Evolutionary conservation across 2,329 filamentous ascomycete genomes (phyloP).

Genomic region (Aspergillus glaucus): DNA sequence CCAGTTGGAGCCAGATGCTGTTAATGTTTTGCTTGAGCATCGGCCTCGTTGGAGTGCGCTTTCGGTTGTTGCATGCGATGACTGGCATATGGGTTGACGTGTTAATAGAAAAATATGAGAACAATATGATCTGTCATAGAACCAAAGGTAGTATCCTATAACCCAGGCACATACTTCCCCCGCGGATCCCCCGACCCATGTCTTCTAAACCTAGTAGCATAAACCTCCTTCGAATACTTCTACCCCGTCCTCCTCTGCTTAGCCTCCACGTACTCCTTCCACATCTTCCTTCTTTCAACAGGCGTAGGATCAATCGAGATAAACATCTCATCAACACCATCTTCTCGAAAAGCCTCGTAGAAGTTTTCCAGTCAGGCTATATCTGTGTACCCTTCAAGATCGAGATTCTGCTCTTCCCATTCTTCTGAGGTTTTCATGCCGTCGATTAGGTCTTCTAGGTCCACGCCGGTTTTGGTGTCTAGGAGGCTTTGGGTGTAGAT

Average conservation of each 20-base stretch:
- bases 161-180: not conserved
- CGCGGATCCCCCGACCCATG: not conserved
- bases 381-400: not conserved
- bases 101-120: too few species aligned
- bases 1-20: too few species aligned
- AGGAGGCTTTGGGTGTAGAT: slow-evolving; percentile 14
- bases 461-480: slow-evolving; percentile 9
- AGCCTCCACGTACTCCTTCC: not conserved
- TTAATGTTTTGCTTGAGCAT: too few species aligned
- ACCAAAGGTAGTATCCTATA: not conserved
- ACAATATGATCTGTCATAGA: too few species aligned
- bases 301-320: not conserved
- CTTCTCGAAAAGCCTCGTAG: not conserved
- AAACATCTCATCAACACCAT: not conserved
- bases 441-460: slow-evolving; percentile 16
- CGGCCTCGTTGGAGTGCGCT: too few species aligned
- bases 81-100: too few species aligned
- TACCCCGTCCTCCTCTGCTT: not conserved
- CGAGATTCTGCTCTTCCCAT: slow-evolving; percentile 13
- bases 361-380: not conserved
- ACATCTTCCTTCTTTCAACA: not conserved
- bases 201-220: not conserved
- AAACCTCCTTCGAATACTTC: not conserved
- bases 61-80: too few species aligned
- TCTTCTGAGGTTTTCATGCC: slow-evolving; percentile 1